These are phyloP conservation scores for Saprolegnia parasitica DNA, from an alignment of 352 stramenopile species.

Conservation along the genomic window DNA sequence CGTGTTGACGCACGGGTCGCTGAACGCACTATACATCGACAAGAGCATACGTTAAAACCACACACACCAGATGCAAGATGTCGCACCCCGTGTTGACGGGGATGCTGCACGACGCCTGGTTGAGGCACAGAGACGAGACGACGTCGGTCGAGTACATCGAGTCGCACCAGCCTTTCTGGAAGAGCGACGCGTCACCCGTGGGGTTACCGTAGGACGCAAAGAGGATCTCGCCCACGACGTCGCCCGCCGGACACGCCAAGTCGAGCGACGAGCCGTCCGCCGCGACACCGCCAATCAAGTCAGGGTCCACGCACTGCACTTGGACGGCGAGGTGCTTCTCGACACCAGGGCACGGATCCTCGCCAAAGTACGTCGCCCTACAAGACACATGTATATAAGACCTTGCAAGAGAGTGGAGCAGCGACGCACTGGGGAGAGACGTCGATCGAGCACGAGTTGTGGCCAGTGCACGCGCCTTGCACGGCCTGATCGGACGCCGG, in stretches of 20 bases:
- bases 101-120: neutral
- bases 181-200: neutral
- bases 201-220: slow-evolving; percentile 6
- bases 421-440: neutral
- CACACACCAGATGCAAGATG: neutral
- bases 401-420: neutral
- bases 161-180: neutral
- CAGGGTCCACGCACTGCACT: neutral
- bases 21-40: neutral
- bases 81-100: neutral
- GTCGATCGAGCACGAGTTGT: neutral
- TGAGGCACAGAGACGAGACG: neutral
- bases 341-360: neutral
- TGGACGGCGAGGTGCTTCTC: neutral
- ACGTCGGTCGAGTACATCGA: neutral
- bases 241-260: neutral
- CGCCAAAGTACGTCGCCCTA: neutral
- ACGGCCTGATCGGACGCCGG: neutral
- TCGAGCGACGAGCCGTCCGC: neutral
- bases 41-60: too few species aligned
- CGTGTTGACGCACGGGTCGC: neutral
- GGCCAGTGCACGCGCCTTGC: neutral
- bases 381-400: neutral
- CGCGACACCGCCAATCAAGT: neutral
- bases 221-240: neutral